Conservation (phyloP, 768 basidiomycete species). For the Tulasnella sp. region DNA sequence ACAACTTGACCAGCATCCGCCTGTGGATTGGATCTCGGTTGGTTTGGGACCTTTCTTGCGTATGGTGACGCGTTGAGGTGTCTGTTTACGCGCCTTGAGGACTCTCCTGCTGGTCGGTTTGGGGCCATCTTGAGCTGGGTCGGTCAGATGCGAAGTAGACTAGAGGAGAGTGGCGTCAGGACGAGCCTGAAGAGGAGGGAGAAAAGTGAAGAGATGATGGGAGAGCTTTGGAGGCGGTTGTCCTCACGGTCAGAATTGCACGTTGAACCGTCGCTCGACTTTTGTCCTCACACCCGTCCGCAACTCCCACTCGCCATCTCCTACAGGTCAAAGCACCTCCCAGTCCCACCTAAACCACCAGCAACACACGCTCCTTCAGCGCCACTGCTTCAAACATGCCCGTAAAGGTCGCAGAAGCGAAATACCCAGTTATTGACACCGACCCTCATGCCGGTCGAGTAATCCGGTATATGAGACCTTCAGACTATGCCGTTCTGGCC, state of each 20-base stretch:
- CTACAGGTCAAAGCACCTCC: not conserved
- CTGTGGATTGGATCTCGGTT: not conserved
- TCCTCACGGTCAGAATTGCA: slow-evolving; percentile 10
- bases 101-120: not conserved
- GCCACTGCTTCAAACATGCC: slow-evolving; percentile 12
- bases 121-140: slow-evolving; percentile 1
- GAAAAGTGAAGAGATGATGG: slow-evolving; percentile 2
- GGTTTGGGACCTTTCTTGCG: not conserved
- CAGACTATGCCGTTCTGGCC: slow-evolving; percentile 83
- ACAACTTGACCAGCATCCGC: not conserved
- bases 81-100: not conserved
- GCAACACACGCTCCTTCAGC: not conserved
- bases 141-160: not conserved
- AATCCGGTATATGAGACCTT: slow-evolving; percentile 76
- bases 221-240: not conserved
- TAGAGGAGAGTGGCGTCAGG: not conserved
- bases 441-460: slow-evolving; percentile 89
- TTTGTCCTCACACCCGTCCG: not conserved
- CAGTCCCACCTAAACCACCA: not conserved
- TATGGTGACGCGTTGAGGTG: slow-evolving; percentile 2
- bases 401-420: slow-evolving; percentile 30
- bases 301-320: slow-evolving; percentile 6
- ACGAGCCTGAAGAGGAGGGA: not conserved
- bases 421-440: slow-evolving; percentile 85
- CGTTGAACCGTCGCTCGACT: slow-evolving; percentile 2